Base-by-base conservation (phyloP, 805 yeast species). In the Pichia nakasei region DNA sequence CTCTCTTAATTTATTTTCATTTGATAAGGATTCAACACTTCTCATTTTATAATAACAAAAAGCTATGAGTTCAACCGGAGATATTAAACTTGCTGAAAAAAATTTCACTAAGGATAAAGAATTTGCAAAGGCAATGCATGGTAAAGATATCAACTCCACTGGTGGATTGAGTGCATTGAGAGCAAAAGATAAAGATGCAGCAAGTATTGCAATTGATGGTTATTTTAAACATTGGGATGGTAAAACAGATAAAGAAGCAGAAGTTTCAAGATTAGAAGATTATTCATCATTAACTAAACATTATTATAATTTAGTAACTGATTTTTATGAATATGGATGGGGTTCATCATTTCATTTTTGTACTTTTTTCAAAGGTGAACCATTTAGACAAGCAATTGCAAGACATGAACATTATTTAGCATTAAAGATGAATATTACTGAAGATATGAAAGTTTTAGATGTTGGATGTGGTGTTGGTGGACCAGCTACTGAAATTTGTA, bases 391-490 rank as follows among this genome's bases (percentile, higher is more conserved):
- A 67, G 95, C 97, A 36, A 80, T 86, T 53, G 97, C 97, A 33
- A 82, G 95, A 72, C 98, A 91, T 66, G 98, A 91, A 71, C 97
- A 93, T 68, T 93, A 76, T 67, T 71, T 91, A 54, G 98, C 98
- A 35, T 69, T 73, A 65, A 82, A 85, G 70, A 88, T 89, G 76
- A 84, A 84, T 49, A 72, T 91, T 57, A 65, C 72, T 55, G 84
- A 80, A 55, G 76, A 79, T 55, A 85, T 84, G 86, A 80, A 81
- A 59, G 98, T 91, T 17, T 75, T 91, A 55, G 98, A 91, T 63
- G 98, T 91, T 46, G 98, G 98, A 39, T 93, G 98, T 72, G 98
- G 98, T 74, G 96, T 91, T 57, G 98, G 98, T 62, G 98, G 98
- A 36, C 98, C 98, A 58, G 97, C 96, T 20, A 83, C 97, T 66